Evolutionary conservation across 164 flowering plant genomes (phyloP).

Genomic region (Annona squamosa): DNA sequence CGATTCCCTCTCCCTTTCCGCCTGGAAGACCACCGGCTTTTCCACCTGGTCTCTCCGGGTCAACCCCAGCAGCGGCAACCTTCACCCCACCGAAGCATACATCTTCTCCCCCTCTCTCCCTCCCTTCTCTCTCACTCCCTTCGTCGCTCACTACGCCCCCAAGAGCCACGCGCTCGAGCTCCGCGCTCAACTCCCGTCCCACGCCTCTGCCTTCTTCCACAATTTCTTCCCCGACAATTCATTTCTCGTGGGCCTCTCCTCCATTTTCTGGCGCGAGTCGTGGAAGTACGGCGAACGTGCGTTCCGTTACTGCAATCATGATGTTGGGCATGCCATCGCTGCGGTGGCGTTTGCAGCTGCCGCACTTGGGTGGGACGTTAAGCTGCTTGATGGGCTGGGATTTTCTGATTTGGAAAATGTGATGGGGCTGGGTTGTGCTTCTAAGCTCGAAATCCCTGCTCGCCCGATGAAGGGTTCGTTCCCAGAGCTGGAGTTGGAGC

Average conservation of each 20-base stretch:
- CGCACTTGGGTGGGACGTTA: constrained; percentile 80
- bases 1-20: constrained; percentile 80
- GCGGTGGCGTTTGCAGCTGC: constrained; percentile 79
- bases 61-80: constrained; percentile 94
- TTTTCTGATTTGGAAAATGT: constrained; percentile 51
- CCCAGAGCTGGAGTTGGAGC: constrained; percentile 80
- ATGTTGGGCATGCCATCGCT: constrained; percentile 84
- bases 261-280: constrained; percentile 92
- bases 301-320: constrained; percentile 86
- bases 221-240: constrained; percentile 39
- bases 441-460: constrained; percentile 36
- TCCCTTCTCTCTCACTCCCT: constrained; percentile 38
- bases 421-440: constrained; percentile 48
- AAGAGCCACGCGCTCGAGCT: constrained; percentile 73
- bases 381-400: constrained; percentile 75
- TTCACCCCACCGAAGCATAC: constrained; percentile 90
- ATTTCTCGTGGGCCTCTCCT: constrained; percentile 68
- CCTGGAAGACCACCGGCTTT: constrained; percentile 78
- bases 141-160: constrained; percentile 87
- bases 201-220: constrained; percentile 19
- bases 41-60: constrained; percentile 94
- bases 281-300: constrained; percentile 97
- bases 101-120: constrained; percentile 56
- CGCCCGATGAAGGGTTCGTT: constrained; percentile 48
- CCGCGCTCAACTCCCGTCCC: constrained; percentile 37